Percentiles rank a stretch among this genome's conserved stretches.
phyloP scores from a whole-genome alignment of 139 green algal species.

The Coccomyxa sp. region DNA sequence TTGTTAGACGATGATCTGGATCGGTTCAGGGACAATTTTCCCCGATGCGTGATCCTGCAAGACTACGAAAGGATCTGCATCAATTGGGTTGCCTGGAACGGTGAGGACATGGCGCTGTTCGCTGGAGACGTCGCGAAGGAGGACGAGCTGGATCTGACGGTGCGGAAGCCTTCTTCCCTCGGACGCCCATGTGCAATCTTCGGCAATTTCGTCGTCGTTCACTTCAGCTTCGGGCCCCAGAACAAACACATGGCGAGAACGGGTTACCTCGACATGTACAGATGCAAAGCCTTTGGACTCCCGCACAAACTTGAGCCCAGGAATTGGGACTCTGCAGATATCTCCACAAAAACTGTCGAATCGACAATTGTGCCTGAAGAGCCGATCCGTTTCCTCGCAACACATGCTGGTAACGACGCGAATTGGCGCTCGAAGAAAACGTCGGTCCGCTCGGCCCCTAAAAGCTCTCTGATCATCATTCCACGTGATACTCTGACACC shows the following conservation, averaged over 20 bases:
- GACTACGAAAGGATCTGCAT: constrained; percentile 1
- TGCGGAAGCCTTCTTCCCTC: background rate
- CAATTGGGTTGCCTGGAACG: background rate
- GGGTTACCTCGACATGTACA: background rate
- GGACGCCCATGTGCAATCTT: background rate
- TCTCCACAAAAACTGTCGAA: constrained; percentile 1
- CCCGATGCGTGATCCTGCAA: background rate
- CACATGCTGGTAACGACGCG: background rate
- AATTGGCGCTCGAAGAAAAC: constrained; percentile 1
- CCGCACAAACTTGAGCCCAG: background rate
- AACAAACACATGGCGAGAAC: background rate
- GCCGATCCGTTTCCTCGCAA: background rate
- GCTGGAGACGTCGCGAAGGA: background rate
- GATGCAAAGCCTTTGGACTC: background rate
- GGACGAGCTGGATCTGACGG: background rate
- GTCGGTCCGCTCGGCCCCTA: background rate
- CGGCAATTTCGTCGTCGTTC: background rate
- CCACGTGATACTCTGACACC: background rate
- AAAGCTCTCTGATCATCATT: background rate
- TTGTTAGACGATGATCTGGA: background rate
- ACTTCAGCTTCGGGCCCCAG: background rate
- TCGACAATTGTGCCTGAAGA: constrained; percentile 1
- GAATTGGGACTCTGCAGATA: background rate
- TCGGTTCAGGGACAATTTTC: background rate
- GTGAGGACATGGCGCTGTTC: background rate